Percentiles rank a stretch among this genome's conserved stretches.
Conservation (phyloP, 352 stramenopile species). For the Phytophthora capsici region DNA sequence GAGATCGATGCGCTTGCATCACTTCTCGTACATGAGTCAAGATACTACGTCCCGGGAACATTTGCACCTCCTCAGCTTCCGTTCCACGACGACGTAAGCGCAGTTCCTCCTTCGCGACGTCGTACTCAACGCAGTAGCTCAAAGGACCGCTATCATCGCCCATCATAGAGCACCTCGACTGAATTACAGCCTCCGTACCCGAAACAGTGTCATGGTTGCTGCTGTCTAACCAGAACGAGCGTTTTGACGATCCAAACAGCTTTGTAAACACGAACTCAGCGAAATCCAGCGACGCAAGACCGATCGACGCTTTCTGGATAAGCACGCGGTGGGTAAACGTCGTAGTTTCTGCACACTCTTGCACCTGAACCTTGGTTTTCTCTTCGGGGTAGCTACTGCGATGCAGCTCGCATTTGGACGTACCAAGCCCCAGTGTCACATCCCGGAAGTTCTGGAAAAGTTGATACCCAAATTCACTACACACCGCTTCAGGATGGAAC, state of each 20-base stretch:
- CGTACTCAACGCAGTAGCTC: constrained; percentile 69
- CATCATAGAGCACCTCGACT: constrained; percentile 78
- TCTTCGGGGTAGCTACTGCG: constrained; percentile 47
- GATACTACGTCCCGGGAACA: constrained; percentile 30
- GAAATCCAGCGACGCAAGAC: constrained; percentile 63
- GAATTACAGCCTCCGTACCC: constrained; percentile 18
- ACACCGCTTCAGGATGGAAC: constrained; percentile 97
- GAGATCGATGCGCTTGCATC: constrained; percentile 40
- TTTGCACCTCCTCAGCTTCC: constrained; percentile 30
- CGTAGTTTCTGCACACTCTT: neutral
- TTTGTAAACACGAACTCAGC: constrained; percentile 63
- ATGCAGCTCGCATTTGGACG: constrained; percentile 57
- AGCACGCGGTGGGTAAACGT: constrained; percentile 31
- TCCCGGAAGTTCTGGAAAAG: constrained; percentile 92
- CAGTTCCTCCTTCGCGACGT: constrained; percentile 58
- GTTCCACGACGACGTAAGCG: constrained; percentile 34
- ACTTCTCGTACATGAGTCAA: constrained; percentile 50
- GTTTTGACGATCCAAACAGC: constrained; percentile 52
- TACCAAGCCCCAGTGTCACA: constrained; percentile 47
- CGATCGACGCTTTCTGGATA: constrained; percentile 44
- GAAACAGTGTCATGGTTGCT: constrained; percentile 63
- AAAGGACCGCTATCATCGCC: constrained; percentile 67
- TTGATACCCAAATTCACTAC: constrained; percentile 84
- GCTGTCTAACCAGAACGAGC: constrained; percentile 85
- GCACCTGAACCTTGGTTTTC: neutral